Evolutionary conservation across 306 rosid genomes (phyloP).

Genomic region (Vigna reflexopilosa): DNA sequence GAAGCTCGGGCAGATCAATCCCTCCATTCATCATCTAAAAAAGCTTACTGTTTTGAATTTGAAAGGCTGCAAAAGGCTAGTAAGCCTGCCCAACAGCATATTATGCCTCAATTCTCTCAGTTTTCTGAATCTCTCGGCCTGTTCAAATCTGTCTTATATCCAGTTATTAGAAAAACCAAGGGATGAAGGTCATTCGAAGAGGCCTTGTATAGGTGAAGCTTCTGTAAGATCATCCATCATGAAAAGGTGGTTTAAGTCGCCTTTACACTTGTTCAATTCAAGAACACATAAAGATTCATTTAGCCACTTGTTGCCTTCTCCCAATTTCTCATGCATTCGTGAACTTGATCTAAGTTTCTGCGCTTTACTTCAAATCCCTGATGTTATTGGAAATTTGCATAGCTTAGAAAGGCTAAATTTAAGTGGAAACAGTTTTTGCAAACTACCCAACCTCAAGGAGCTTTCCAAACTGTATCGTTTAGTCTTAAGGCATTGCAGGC

Average conservation of each 20-base stretch:
- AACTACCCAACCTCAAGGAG: background rate
- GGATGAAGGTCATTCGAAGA: background rate
- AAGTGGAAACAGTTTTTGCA: background rate
- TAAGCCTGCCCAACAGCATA: conserved; percentile 19
- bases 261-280: background rate
- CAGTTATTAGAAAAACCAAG: too few species aligned
- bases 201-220: background rate
- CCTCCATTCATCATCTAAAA: background rate
- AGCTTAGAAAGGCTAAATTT: background rate
- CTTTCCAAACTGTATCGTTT: background rate
- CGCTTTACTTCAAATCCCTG: background rate
- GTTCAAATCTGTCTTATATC: background rate
- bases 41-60: background rate
- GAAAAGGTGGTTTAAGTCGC: background rate
- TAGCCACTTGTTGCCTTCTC: background rate
- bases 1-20: background rate
- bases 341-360: conserved; percentile 18
- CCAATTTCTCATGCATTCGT: background rate
- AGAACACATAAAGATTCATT: background rate
- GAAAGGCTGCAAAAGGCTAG: background rate
- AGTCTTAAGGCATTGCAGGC: background rate
- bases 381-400: background rate
- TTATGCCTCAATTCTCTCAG: conserved; percentile 1
- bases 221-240: background rate
- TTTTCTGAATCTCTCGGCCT: background rate